These are phyloP conservation scores for Aspergillus homomorphus DNA, from an alignment of 495 filamentous ascomycete genomes.

Conservation along the genomic window DNA sequence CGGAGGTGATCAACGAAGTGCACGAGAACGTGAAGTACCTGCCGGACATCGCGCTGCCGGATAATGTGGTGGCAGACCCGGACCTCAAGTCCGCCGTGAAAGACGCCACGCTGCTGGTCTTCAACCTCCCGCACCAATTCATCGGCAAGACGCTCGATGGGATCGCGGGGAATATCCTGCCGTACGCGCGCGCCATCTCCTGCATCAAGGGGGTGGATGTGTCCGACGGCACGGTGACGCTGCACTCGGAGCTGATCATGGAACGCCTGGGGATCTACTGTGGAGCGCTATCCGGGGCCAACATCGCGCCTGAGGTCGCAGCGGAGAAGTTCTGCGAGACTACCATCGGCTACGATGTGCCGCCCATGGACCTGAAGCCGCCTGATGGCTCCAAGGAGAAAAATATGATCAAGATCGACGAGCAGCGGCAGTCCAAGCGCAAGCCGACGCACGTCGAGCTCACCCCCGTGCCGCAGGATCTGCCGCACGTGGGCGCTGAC, in stretches of 20 bases:
- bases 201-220: constrained; percentile 93
- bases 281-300: constrained; percentile 82
- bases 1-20: constrained; percentile 72
- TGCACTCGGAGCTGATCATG: constrained; percentile 83
- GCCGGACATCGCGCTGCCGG: constrained; percentile 67
- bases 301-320: constrained; percentile 85
- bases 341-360: constrained; percentile 86
- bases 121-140: constrained; percentile 93
- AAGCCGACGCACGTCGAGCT: constrained; percentile 46
- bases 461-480: constrained; percentile 62
- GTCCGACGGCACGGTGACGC: constrained; percentile 64
- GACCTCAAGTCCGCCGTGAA: constrained; percentile 68
- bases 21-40: constrained; percentile 96
- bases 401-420: constrained; percentile 14
- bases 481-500: constrained; percentile 71
- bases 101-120: constrained; percentile 75
- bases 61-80: constrained; percentile 77
- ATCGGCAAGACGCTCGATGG: constrained; percentile 74
- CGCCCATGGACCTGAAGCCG: constrained; percentile 55
- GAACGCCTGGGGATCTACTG: constrained; percentile 82
- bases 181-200: constrained; percentile 79
- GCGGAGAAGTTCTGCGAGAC: constrained; percentile 87
- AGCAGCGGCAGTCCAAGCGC: constrained; percentile 14
- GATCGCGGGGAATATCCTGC: constrained; percentile 72
- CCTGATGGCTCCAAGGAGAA: constrained; percentile 54